These are phyloP conservation scores for Phytophthora parvispora DNA, from an alignment of 352 stramenopile species.

Conservation along the genomic window DNA sequence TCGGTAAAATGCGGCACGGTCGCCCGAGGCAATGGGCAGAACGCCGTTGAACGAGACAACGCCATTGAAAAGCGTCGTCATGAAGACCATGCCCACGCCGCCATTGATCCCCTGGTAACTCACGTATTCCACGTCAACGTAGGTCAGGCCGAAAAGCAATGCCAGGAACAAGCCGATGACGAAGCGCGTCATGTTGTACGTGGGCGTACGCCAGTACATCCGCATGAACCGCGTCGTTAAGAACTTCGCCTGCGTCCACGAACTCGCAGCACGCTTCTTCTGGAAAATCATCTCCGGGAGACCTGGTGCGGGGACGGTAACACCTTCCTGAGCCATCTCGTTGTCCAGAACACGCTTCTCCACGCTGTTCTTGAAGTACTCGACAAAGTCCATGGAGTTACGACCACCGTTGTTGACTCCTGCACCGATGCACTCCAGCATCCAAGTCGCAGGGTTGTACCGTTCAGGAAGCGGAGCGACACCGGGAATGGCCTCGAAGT, in stretches of 20 bases:
- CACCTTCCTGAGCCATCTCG: slow-evolving; percentile 40
- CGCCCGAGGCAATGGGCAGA: background rate
- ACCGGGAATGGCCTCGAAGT: slow-evolving; percentile 32
- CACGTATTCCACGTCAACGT: background rate
- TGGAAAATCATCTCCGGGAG: slow-evolving; percentile 43
- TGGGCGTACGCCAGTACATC: slow-evolving; percentile 91
- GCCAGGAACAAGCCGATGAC: background rate
- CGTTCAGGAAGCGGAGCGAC: slow-evolving; percentile 11
- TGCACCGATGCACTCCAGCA: slow-evolving; percentile 50
- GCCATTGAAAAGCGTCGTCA: background rate
- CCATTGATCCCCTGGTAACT: background rate
- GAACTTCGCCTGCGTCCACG: slow-evolving; percentile 44
- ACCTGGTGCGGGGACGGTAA: slow-evolving; percentile 38
- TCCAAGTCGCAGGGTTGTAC: slow-evolving; percentile 75
- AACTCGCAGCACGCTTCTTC: slow-evolving; percentile 43
- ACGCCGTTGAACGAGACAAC: background rate
- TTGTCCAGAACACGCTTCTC: slow-evolving; percentile 31
- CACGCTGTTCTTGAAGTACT: slow-evolving; percentile 32
- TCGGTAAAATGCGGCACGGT: slow-evolving; percentile 2
- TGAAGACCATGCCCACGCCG: background rate
- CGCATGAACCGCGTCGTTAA: slow-evolving; percentile 53
- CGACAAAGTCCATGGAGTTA: slow-evolving; percentile 43
- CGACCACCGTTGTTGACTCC: slow-evolving; percentile 30
- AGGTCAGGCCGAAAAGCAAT: background rate
- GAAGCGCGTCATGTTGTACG: slow-evolving; percentile 49